Conservation (phyloP, 2,329 filamentous ascomycete species). For the Calonectria pteridis region DNA sequence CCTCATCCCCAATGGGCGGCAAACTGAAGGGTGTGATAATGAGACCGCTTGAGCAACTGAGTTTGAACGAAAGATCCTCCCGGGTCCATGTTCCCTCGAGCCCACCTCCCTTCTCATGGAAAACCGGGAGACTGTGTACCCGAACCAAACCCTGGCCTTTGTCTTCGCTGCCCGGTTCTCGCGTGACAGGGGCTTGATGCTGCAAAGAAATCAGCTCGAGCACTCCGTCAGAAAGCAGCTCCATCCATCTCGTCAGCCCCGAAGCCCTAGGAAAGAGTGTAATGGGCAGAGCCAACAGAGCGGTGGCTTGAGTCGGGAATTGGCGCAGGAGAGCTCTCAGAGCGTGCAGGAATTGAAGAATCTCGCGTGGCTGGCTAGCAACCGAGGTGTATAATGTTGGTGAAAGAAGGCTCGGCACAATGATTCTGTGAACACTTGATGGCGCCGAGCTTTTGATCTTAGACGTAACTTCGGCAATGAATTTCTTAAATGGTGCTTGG, state of each 20-base stretch:
- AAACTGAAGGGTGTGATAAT: slow-evolving; percentile 90
- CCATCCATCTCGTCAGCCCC: slow-evolving; percentile 87
- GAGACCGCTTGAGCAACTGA: slow-evolving; percentile 84
- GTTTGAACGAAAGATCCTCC: slow-evolving; percentile 90
- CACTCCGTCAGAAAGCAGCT: slow-evolving; percentile 86
- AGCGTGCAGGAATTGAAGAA: slow-evolving; percentile 85
- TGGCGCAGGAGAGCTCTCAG: slow-evolving; percentile 81
- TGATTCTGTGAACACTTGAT: slow-evolving; percentile 79
- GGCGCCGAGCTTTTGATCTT: slow-evolving; percentile 69
- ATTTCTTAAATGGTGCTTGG: slow-evolving; percentile 64
- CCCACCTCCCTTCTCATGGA: slow-evolving; percentile 90
- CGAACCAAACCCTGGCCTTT: slow-evolving; percentile 87
- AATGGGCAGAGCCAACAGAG: slow-evolving; percentile 81
- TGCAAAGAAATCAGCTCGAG: slow-evolving; percentile 82
- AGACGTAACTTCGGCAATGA: slow-evolving; percentile 70
- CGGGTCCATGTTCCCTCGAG: slow-evolving; percentile 75
- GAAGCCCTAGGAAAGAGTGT: slow-evolving; percentile 82
- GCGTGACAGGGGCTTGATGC: slow-evolving; percentile 67
- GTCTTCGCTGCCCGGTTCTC: slow-evolving; percentile 70
- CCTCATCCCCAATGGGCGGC: slow-evolving; percentile 85
- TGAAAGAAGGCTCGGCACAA: slow-evolving; percentile 88
- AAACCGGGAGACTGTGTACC: slow-evolving; percentile 84
- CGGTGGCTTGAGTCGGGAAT: slow-evolving; percentile 74
- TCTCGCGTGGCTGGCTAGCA: slow-evolving; percentile 75
- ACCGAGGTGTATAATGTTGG: slow-evolving; percentile 84